Percentiles rank a stretch among this genome's conserved stretches.
phyloP scores from a whole-genome alignment of 1,284 basidiomycete species.

The Vanrija sp. region DNA sequence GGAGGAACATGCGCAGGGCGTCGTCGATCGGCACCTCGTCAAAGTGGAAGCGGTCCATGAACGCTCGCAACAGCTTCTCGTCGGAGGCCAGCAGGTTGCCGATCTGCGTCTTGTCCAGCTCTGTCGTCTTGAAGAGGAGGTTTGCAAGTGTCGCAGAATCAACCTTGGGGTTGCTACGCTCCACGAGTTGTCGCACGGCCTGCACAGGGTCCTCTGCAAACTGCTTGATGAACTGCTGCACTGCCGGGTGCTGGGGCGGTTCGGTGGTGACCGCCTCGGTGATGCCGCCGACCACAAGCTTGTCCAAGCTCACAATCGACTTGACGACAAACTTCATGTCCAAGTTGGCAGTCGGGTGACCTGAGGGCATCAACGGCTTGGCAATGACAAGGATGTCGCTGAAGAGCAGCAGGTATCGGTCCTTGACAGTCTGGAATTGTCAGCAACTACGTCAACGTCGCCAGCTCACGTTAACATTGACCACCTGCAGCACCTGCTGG shows the following conservation, averaged over 20 bases:
- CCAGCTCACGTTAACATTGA: slow-evolving; percentile 63
- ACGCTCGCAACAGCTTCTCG: slow-evolving; percentile 71
- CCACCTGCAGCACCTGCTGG: slow-evolving; percentile 86
- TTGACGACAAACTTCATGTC: slow-evolving; percentile 84
- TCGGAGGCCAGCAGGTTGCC: slow-evolving; percentile 77
- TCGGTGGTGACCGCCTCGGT: slow-evolving; percentile 32
- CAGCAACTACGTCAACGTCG: slow-evolving; percentile 3
- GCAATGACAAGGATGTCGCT: slow-evolving; percentile 84
- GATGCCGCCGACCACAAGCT: slow-evolving; percentile 45
- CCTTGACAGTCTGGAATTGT: slow-evolving; percentile 69
- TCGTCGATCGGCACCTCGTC: slow-evolving; percentile 77
- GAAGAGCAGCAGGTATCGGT: slow-evolving; percentile 93
- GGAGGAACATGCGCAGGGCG: slow-evolving; percentile 80
- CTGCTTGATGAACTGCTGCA: slow-evolving; percentile 66
- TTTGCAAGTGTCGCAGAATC: slow-evolving; percentile 68
- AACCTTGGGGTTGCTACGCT: slow-evolving; percentile 53
- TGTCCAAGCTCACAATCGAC: slow-evolving; percentile 72
- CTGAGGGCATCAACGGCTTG: slow-evolving; percentile 55
- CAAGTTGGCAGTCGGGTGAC: slow-evolving; percentile 61
- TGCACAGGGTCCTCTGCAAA: slow-evolving; percentile 70
- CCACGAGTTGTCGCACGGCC: slow-evolving; percentile 64
- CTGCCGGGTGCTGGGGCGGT: slow-evolving; percentile 56
- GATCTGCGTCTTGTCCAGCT: slow-evolving; percentile 76
- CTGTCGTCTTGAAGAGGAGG: slow-evolving; percentile 76
- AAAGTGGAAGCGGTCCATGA: slow-evolving; percentile 82